Evolutionary conservation across 768 basidiomycete species (phyloP).

Genomic region (Mycena filopes): DNA sequence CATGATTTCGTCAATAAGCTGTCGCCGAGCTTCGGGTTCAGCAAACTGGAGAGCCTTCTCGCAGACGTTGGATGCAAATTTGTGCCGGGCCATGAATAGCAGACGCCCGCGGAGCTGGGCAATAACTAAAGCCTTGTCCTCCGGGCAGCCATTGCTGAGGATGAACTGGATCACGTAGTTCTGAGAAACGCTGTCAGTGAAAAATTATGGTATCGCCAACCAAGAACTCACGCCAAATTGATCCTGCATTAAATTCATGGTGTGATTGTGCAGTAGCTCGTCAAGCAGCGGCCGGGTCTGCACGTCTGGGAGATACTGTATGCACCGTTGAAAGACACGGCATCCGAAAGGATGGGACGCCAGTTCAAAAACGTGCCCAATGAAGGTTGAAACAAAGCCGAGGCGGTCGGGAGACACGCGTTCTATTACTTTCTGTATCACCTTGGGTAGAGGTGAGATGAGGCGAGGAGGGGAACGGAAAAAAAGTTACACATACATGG

Average conservation of each 20-base stretch:
- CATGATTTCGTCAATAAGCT: slow-evolving; percentile 87
- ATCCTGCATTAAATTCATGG: slow-evolving; percentile 83
- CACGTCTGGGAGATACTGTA: slow-evolving; percentile 82
- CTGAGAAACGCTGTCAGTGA: slow-evolving; percentile 48
- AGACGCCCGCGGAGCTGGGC: slow-evolving; percentile 80
- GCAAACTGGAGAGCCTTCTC: slow-evolving; percentile 87
- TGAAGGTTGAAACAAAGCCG: slow-evolving; percentile 78
- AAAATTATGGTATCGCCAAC: slow-evolving; percentile 17
- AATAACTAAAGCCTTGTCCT: slow-evolving; percentile 76
- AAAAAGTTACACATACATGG: slow-evolving; percentile 80
- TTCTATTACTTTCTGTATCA: slow-evolving; percentile 90
- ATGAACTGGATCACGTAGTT: slow-evolving; percentile 97
- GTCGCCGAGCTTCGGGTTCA: slow-evolving; percentile 68
- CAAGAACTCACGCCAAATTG: slow-evolving; percentile 80
- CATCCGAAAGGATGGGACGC: slow-evolving; percentile 94
- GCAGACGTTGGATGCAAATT: slow-evolving; percentile 96
- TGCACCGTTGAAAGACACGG: slow-evolving; percentile 92
- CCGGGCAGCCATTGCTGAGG: slow-evolving; percentile 78
- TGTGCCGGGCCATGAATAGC: slow-evolving; percentile 83
- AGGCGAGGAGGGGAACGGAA: slow-evolving; percentile 11
- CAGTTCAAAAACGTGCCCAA: slow-evolving; percentile 81
- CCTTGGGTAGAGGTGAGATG: slow-evolving; percentile 51
- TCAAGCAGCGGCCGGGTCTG: slow-evolving; percentile 80
- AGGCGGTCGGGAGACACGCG: slow-evolving; percentile 81
- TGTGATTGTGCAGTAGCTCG: slow-evolving; percentile 76